Base-by-base conservation (phyloP, 306 rosid species). In the Glycine soja region DNA sequence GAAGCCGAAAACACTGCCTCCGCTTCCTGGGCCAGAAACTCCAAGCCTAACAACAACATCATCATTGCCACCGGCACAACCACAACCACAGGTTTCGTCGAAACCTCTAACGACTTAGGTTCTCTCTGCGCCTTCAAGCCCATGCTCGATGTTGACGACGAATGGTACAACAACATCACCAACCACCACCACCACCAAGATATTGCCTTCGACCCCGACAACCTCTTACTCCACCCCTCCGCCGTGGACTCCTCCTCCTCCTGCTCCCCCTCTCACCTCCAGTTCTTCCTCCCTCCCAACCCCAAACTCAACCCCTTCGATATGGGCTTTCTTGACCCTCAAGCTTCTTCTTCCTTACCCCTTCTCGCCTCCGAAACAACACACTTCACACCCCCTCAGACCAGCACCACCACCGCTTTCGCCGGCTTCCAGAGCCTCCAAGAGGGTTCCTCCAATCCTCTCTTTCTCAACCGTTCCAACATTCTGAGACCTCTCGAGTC, bases 231-330 rank as follows among this genome's bases (percentile, higher is more conserved):
- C 8, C 84, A 90, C 72, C 86, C 88, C 2, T 82, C 88, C 2
- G 84, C 91, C 0, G 95, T 24, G 30, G 30, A 90, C 83, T 91
- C 95, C 2, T 91, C 95, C 2, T 88, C 95, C 59, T 89, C 99
- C 67, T 56, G 83, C 38, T 77, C 92, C 7, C 46, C 46, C 46
- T 42, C 93, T 3, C 94, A 92, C 12, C 72, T 90, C 0, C 92
- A 89, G 7, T 89, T 77, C 84, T 90, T 88, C 11, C 81, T 92
- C 76, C 91, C 90, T 52, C 91, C 80, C 0, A 91, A 91, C 58
- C 74, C 97, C 0, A 91, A 91, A 63, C 74, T 90, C 69, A 85
- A 78, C 83, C 88, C 86, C 50, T 78, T 88, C 51, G 97, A 91
- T 32, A 82, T 90, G 32, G 88, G 76, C 65, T 89, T 91, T 69